phyloP scores from a whole-genome alignment of 768 basidiomycete genomes.

The Russula vinacea region DNA sequence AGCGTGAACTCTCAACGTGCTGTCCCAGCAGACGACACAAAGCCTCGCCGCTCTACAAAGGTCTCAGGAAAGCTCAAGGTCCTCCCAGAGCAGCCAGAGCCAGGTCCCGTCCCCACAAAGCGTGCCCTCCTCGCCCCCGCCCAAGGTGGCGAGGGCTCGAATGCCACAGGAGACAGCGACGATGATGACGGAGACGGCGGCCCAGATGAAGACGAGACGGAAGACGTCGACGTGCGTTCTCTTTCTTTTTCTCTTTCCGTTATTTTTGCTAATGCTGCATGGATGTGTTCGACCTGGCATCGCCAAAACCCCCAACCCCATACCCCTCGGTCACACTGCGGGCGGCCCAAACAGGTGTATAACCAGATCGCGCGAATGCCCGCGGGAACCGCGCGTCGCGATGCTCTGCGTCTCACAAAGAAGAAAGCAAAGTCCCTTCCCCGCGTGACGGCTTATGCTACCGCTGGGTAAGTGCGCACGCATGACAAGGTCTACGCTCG shows the following conservation, averaged over 20 bases:
- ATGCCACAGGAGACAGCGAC: conserved; percentile 37
- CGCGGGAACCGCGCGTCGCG: conserved; percentile 87
- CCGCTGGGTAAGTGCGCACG: conserved; percentile 63
- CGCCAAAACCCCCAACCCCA: not conserved
- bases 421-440: conserved; percentile 91
- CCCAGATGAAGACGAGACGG: conserved; percentile 62
- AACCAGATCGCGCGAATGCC: conserved; percentile 93
- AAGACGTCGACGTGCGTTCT: conserved; percentile 55
- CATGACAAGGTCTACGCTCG: not conserved
- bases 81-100: conserved; percentile 78
- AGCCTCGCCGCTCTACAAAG: conserved; percentile 72
- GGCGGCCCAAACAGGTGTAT: conserved; percentile 62
- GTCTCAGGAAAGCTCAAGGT: conserved; percentile 85
- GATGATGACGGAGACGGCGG: conserved; percentile 59
- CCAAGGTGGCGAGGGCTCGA: conserved; percentile 35
- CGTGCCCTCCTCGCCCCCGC: conserved; percentile 30
- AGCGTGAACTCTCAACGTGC: conserved; percentile 7
- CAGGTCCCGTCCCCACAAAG: conserved; percentile 33
- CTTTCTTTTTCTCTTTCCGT: not conserved
- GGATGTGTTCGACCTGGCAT: not conserved
- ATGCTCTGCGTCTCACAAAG: conserved; percentile 87
- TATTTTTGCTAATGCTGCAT: not conserved
- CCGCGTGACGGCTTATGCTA: conserved; percentile 94
- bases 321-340: not conserved
- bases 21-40: conserved; percentile 42